Base-by-base conservation (phyloP, 208 protist species). In the Jaenimonas drosophilae region DNA sequence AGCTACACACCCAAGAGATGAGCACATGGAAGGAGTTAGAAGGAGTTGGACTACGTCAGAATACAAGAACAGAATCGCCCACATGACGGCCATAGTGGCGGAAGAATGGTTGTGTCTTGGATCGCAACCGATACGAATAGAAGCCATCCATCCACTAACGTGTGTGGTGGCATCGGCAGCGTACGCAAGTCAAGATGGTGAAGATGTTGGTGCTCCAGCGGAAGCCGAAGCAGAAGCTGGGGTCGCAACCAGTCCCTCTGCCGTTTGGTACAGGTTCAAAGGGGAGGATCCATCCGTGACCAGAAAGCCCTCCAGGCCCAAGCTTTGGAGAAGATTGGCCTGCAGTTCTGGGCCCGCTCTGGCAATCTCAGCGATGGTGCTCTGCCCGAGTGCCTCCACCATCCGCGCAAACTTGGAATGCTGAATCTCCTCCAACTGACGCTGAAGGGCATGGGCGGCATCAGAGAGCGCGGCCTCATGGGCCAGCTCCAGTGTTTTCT, bases 231-330 rank as follows among this genome's bases (percentile, higher is more conserved):
- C 33, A 29, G 17, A 12, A 3, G 34, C 17, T n/a, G 16, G 26
- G 12, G 40, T 29, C 11, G 60, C 67, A 12, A 81, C 71, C 27
- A 96, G 59, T 36, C 80, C 86, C 16, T 59, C 40, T 0, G 94
- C 88, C 19, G 87, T 87, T 20, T 74, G 64, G 54, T 96, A 94
- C 4, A 97, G 64, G 48, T 97, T 96, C 47, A 97, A 78, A 7
- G 91, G 91, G 2, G 58, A 82, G 24, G 56, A 82, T 30, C 94
- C 94, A 60, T 96, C 88, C 23, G 91, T 97, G 19, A 97, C 78
- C 6, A 97, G 62, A 50, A 95, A 89, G 19, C 82, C 82, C 59
- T 95, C 50, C 31, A 96, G 49, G 16, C 85, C 85, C 14, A 96
- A 46, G 33, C 52, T 73, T 9, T 54, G n/a, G 16, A 96, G 65